Evolutionary conservation across 1,284 basidiomycete species (phyloP).

Genomic region (Rhodotorula sp.): DNA sequence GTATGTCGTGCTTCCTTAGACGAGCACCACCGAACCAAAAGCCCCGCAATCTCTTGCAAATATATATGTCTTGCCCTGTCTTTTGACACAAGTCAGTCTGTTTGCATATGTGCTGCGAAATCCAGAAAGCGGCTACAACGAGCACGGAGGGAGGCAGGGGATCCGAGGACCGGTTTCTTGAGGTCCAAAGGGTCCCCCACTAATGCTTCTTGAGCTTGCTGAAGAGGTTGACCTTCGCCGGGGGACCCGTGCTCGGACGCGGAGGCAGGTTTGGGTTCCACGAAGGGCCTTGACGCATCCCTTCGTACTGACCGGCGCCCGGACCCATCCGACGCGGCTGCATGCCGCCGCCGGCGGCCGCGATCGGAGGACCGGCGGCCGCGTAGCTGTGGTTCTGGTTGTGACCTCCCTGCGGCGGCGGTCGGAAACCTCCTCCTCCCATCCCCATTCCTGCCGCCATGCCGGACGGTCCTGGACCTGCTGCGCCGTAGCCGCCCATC

Average conservation of each 20-base stretch:
- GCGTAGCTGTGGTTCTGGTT: background rate
- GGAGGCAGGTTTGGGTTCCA: too few species aligned
- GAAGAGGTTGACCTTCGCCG: background rate
- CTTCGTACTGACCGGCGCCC: background rate
- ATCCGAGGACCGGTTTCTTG: too few species aligned
- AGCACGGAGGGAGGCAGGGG: too few species aligned
- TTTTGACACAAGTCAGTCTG: too few species aligned
- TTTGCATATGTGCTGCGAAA: too few species aligned
- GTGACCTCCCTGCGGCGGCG: too few species aligned
- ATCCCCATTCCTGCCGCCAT: background rate
- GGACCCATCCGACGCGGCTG: background rate
- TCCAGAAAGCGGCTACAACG: too few species aligned
- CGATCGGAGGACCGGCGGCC: background rate
- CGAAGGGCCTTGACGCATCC: background rate
- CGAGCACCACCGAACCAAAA: background rate
- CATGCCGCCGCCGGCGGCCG: background rate
- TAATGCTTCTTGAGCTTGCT: background rate
- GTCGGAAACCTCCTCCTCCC: background rate
- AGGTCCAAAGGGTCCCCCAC: too few species aligned
- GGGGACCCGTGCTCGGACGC: background rate
- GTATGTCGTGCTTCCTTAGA: slow-evolving; percentile 72
- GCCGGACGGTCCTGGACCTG: background rate
- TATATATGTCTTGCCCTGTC: background rate
- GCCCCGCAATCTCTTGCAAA: background rate
- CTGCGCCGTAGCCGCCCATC: slow-evolving; percentile 1